Evolutionary conservation across 2,329 filamentous ascomycete species (phyloP), one percentile per base, ranked within the genome.

Genomic region (Cytospora schulzeri): DNA sequence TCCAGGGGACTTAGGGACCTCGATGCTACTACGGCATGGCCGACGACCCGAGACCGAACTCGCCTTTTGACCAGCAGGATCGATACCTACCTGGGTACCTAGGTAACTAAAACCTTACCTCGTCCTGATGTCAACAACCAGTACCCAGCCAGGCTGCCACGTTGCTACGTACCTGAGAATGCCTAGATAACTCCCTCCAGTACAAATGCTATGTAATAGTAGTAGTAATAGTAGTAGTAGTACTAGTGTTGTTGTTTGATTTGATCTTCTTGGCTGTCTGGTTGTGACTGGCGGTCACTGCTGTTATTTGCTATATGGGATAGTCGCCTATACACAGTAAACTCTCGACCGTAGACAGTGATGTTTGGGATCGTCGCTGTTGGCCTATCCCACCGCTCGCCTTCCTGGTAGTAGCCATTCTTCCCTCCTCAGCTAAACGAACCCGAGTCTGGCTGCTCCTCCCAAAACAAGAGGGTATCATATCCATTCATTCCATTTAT

Each of bases 401-500:
- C 45, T 48, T 22, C 8, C 45, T 48, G 45, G 9, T 24, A n/a
- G 45, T 9, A 19, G 7, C 7, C 41, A 7, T 15, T 38, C 38
- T 24, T 5, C 4, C 45, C 45, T 14, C 45, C n/a, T 12, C 45
- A 48, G 45, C 45, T 48, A 48, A 12, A 15, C 45, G 45, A 24
- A 14, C 45, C 45, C 45, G 45, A 48, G 9, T 9, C 41, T 22
- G 41, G n/a, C 22, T 24, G 45, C 45, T 48, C 45, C 45, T 24
- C 58, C 29, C 11, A 51, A 59, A 58, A 56, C 22, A 51, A 64
- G 54, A 60, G 51, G 55, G 41, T 64, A 62, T 64, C 65, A 62
- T 65, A 52, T 24, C 33, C 57, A n/a, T 3, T 48, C n/a, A 26
- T 24, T 56, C 28, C 55, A n/a, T 48, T 24, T 48, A 48, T 48